Conservation (phyloP, 148 eudicot genomes). For the Rhododendron ferrugineum region DNA sequence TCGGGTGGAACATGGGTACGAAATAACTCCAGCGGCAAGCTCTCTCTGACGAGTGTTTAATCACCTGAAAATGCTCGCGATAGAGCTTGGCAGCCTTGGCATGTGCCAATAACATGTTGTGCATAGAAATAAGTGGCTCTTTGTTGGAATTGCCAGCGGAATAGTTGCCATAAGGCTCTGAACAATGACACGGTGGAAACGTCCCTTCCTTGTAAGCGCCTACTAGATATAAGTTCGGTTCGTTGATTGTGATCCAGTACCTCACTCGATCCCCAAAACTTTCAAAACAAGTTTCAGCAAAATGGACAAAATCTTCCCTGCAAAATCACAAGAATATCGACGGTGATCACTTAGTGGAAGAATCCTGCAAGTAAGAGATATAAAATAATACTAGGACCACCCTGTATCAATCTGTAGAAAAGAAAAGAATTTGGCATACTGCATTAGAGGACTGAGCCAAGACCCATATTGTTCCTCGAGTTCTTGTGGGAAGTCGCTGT, state of each 20-base stretch:
- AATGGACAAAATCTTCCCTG: constrained; percentile 65
- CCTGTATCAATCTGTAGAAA: background rate
- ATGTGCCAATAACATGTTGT: constrained; percentile 69
- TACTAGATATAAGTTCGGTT: constrained; percentile 49
- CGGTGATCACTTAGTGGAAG: background rate
- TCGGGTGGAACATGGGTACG: background rate
- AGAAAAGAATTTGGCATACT: constrained; percentile 30
- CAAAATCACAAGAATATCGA: background rate
- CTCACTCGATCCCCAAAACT: constrained; percentile 71
- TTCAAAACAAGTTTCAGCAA: constrained; percentile 64
- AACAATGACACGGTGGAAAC: constrained; percentile 73
- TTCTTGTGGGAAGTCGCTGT: constrained; percentile 64
- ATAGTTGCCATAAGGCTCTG: constrained; percentile 48
- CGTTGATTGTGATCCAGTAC: constrained; percentile 76
- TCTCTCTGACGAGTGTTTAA: background rate
- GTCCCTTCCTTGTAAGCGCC: constrained; percentile 37
- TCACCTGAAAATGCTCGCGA: constrained; percentile 45
- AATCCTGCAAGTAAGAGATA: background rate
- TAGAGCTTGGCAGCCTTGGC: constrained; percentile 59
- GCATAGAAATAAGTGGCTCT: constrained; percentile 57
- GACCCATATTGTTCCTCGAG: constrained; percentile 59
- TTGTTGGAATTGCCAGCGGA: constrained; percentile 49
- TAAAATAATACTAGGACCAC: background rate
- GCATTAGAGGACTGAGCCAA: constrained; percentile 79
- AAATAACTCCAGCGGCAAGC: background rate